These are phyloP conservation scores for Colletotrichum sublineola DNA, from an alignment of 2,329 filamentous ascomycete genomes.

Conservation along the genomic window DNA sequence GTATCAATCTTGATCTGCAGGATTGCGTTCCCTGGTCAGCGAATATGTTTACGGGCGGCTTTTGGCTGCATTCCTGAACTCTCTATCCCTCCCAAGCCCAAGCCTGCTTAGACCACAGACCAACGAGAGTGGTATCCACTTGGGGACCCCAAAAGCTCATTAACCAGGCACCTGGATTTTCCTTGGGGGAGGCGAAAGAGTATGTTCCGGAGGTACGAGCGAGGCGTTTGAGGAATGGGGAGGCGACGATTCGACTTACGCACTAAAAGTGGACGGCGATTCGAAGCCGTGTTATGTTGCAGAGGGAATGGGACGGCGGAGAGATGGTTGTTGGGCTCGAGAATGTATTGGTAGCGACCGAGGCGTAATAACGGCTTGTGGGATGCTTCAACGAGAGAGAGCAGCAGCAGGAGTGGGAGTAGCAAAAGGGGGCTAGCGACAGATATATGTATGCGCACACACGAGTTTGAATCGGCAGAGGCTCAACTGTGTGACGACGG, in stretches of 20 bases:
- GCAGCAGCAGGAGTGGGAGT: background rate
- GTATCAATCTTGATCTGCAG: slow-evolving; percentile 19
- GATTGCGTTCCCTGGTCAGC: slow-evolving; percentile 40
- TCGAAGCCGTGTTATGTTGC: slow-evolving; percentile 14
- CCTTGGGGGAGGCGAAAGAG: background rate
- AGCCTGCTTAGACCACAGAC: background rate
- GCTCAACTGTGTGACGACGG: slow-evolving; percentile 34
- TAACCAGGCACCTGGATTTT: slow-evolving; percentile 15
- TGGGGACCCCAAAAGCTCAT: slow-evolving; percentile 9
- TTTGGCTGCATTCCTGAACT: slow-evolving; percentile 38
- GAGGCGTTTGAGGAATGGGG: slow-evolving; percentile 28
- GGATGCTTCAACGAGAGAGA: slow-evolving; percentile 7
- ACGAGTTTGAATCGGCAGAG: slow-evolving; percentile 3
- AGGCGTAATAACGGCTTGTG: background rate
- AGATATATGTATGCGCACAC: slow-evolving; percentile 34
- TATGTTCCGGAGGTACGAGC: background rate
- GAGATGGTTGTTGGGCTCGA: background rate
- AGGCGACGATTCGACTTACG: slow-evolving; percentile 17
- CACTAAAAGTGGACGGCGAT: slow-evolving; percentile 9
- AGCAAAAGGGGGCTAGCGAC: background rate
- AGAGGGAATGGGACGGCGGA: background rate
- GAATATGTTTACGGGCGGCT: slow-evolving; percentile 18
- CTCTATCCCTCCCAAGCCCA: background rate
- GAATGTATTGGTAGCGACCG: slow-evolving; percentile 26
- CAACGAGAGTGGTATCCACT: slow-evolving; percentile 10